Evolutionary conservation across 805 yeast species (phyloP).

Genomic region (Ogataea polymorpha): DNA sequence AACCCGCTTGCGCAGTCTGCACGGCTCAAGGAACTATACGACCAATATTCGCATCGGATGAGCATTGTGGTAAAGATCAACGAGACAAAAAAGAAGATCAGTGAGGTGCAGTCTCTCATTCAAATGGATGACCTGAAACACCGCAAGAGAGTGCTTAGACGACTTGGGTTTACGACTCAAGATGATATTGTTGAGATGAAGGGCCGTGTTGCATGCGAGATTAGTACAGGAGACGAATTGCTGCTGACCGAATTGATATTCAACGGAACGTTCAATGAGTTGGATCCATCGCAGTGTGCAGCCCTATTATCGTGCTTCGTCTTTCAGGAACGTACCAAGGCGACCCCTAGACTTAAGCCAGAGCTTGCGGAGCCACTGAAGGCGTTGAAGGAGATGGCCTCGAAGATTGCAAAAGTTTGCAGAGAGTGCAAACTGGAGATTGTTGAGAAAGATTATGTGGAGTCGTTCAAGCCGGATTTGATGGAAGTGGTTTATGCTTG

Average conservation of each 20-base stretch:
- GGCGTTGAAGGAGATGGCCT: conserved; percentile 86
- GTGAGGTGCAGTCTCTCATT: conserved; percentile 84
- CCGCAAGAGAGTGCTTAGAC: conserved; percentile 87
- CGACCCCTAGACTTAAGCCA: conserved; percentile 78
- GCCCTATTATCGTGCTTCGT: conserved; percentile 92
- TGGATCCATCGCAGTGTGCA: conserved; percentile 87
- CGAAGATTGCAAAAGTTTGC: conserved; percentile 82
- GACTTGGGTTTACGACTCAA: conserved; percentile 84
- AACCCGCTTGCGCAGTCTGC: conserved; percentile 68
- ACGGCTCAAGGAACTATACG: conserved; percentile 59
- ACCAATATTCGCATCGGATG: conserved; percentile 62
- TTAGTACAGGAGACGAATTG: conserved; percentile 85
- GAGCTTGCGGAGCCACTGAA: conserved; percentile 92
- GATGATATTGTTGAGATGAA: conserved; percentile 90
- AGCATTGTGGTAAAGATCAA: conserved; percentile 57
- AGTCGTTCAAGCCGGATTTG: conserved; percentile 84
- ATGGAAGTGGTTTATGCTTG: conserved; percentile 97
- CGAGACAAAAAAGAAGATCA: conserved; percentile 58
- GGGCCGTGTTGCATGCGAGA: conserved; percentile 92
- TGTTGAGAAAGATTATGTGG: conserved; percentile 89
- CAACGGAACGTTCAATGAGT: conserved; percentile 90
- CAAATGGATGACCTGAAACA: conserved; percentile 92
- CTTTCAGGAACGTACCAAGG: conserved; percentile 93
- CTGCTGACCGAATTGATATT: conserved; percentile 87
- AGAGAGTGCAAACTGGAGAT: conserved; percentile 88